Base-by-base conservation (phyloP, 495 filamentous ascomycete species). In the Neurospora sp. region DNA sequence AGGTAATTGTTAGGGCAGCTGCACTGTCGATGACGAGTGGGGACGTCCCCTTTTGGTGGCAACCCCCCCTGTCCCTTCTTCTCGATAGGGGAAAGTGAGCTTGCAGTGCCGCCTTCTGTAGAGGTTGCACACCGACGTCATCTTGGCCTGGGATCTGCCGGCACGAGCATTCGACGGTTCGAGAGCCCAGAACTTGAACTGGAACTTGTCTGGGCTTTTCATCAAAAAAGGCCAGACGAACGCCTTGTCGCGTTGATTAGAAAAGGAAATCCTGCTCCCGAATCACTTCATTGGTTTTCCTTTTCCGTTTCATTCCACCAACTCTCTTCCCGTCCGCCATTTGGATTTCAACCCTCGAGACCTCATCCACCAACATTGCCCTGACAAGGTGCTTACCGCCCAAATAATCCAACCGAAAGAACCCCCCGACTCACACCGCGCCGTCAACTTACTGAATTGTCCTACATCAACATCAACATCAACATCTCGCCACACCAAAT, bases 51-150 rank as follows among this genome's bases (percentile, higher is more conserved):
- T 65, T 65, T 35, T 65, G 53, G 53, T 65, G 53, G 12, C 53
- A 65, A 35, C 53, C 53, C 53, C 53, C 53, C 27, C 53, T 37
- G 27, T 18, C 47, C 0, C 6, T 4, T 22, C 27, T 65, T 35
- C 53, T 65, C 27, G 27, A 65, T 35, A 35, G 53, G 53, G 53
- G 53, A 61, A 65, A 65, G 27, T 35, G 27, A 61, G 12, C 1
- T 61, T 61, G 12, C 53, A 61, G 53, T 61, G 53, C 22, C 53
- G 53, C 22, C 53, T 61, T 61, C 53, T 65, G 53, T 65, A 31
- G 31, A 65, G 53, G 74, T 74, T 61, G 76, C 69, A 75, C 75
- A 74, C 73, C 76, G 76, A 78, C 76, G 76, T 78, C 76, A 78
- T 78, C 70, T 53, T 71, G 18, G 27, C 45, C 68, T 61, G 72